Conservation (phyloP, 2,329 filamentous ascomycete genomes). For the Pseudocercospora eumusae region DNA sequence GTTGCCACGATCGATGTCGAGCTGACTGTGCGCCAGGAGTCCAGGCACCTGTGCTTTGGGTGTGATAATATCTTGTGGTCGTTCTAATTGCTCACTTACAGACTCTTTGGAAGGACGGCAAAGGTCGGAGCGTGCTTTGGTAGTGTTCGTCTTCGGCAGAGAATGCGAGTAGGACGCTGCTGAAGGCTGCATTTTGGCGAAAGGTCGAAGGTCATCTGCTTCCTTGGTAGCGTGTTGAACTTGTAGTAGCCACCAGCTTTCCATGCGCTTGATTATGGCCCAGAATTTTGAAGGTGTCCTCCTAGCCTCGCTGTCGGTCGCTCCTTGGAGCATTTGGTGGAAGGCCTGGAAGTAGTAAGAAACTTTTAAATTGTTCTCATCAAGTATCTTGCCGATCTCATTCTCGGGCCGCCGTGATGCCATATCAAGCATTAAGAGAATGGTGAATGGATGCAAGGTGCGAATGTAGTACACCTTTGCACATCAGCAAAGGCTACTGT, state of each 20-base stretch:
- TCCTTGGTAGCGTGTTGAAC: background rate
- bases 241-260: slow-evolving; percentile 12
- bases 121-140: background rate
- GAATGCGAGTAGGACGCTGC: background rate
- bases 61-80: background rate
- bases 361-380: slow-evolving; percentile 9
- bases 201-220: slow-evolving; percentile 6
- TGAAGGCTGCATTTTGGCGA: background rate
- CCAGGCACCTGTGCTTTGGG: background rate
- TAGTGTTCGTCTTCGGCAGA: background rate
- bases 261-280: slow-evolving; percentile 11
- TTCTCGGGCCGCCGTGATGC: slow-evolving; percentile 12
- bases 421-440: slow-evolving; percentile 14
- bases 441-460: slow-evolving; percentile 12
- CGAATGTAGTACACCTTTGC: slow-evolving; percentile 16
- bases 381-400: slow-evolving; percentile 15
- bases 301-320: background rate
- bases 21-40: background rate
- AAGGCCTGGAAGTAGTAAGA: slow-evolving; percentile 12
- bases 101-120: background rate
- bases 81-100: background rate
- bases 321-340: slow-evolving; percentile 1
- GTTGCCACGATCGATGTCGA: background rate
- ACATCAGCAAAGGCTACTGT: background rate
- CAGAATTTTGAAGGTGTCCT: slow-evolving; percentile 10